Evolutionary conservation across 768 basidiomycete species (phyloP), one percentile per base, ranked within the genome.

Genomic region (Kwoniella sp.): DNA sequence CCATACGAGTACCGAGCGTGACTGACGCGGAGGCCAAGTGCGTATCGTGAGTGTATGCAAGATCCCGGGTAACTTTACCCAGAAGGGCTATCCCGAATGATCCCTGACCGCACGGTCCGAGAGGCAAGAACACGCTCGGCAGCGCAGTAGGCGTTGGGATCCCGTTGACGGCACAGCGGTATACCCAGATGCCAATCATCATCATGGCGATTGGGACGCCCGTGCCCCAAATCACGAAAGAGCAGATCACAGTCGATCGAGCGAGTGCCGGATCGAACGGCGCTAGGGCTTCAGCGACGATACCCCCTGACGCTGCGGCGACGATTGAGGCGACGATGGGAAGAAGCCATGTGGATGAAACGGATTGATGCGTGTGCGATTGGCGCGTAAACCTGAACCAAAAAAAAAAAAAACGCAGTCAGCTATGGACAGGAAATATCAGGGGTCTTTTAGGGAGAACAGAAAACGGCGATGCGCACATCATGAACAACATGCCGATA

Each of bases 261-360:
- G 88, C 88, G 66, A 84, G 79, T 0, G 76, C 67, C 1, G 81
- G 74, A 31, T 86, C 85, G 73, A 84, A 82, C 11, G 79, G 63
- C 11, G 82, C 67, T 3, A 92, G 75, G 2, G 86, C 82, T 1
- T 78, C 72, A 0, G 86, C 86, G 25, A 91, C 77, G 47, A 87
- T 78, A 0, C 85, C 88, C 1, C 90, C 90, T 0, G 86, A 83
- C 0, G 90, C 88, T 0, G 89, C 84, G 1, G 85, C 86, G 73
- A 92, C 90, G 50, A 89, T 85, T 17, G 88, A 83, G 0, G 90
- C 86, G 2, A 92, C 88, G 12, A 90, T 85, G 0, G 91, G 91
- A 30, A 92, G 86, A 8, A 91, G 82, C 90, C 90, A 91, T 23
- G 83, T 77, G 25, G 87, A 81, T 0, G 86, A 86, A 84, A 90